phyloP scores from a whole-genome alignment of 768 basidiomycete genomes.

The Chalciporus sphaerocephalus region DNA sequence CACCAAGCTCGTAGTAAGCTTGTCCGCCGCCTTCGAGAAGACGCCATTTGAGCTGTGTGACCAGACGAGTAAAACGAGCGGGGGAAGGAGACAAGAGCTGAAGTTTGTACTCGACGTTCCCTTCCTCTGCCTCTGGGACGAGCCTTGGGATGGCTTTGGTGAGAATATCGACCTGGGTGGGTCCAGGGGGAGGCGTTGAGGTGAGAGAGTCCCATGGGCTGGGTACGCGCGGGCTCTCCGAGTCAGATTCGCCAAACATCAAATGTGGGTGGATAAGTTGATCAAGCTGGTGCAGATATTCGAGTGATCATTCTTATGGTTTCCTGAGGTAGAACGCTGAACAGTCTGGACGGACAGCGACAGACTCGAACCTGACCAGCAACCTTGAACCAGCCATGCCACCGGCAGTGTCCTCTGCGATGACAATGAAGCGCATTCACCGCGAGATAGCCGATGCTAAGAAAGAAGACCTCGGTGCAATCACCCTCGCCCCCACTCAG shows the following conservation, averaged over 20 bases:
- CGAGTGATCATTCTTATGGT: constrained; percentile 48
- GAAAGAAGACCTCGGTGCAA: constrained; percentile 78
- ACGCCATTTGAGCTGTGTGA: constrained; percentile 96
- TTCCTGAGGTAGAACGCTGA: not conserved
- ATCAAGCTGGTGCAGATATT: constrained; percentile 39
- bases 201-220: constrained; percentile 81
- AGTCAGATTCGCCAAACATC: constrained; percentile 84
- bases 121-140: constrained; percentile 74
- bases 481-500: constrained; percentile 61
- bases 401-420: constrained; percentile 33
- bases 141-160: constrained; percentile 54
- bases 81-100: constrained; percentile 78
- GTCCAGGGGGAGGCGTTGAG: constrained; percentile 45
- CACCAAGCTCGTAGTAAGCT: constrained; percentile 78
- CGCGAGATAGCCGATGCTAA: constrained; percentile 75
- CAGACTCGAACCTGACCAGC: not conserved
- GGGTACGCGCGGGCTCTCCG: constrained; percentile 73
- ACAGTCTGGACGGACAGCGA: not conserved
- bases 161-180: constrained; percentile 25
- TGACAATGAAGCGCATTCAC: constrained; percentile 77
- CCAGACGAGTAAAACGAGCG: constrained; percentile 74
- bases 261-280: not conserved
- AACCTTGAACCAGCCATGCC: constrained; percentile 24
- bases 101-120: constrained; percentile 93
- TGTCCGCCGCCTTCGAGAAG: constrained; percentile 80